Evolutionary conservation across 2,329 filamentous ascomycete species (phyloP).

Genomic region (Cladorrhinum sp.): DNA sequence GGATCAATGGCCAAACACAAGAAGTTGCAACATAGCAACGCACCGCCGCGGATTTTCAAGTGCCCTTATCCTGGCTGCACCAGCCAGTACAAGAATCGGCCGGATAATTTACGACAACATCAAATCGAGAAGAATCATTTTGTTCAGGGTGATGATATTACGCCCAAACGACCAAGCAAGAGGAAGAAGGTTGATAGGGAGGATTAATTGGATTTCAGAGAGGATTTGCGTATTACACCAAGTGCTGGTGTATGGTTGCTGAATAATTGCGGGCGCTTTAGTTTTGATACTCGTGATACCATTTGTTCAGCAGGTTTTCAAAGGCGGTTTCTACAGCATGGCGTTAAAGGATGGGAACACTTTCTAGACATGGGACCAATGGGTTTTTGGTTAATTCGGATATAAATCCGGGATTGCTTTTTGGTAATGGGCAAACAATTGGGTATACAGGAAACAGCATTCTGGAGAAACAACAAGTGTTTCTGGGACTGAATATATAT

Average conservation of each 20-base stretch:
- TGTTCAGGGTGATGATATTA: constrained; percentile 41
- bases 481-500: neutral
- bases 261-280: neutral
- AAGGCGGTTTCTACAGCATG: neutral
- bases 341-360: neutral
- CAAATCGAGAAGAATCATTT: constrained; percentile 56
- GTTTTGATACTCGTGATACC: neutral
- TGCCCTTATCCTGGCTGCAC: constrained; percentile 53
- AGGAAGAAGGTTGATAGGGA: constrained; percentile 41
- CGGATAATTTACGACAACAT: constrained; percentile 55
- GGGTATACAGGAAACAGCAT: neutral
- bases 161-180: constrained; percentile 42
- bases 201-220: neutral
- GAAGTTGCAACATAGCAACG: constrained; percentile 50
- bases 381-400: neutral
- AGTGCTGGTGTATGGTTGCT: neutral
- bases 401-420: too few species aligned
- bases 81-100: constrained; percentile 54
- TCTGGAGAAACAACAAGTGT: neutral
- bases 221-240: neutral
- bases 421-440: neutral
- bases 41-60: constrained; percentile 49
- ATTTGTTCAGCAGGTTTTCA: neutral
- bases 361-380: neutral
- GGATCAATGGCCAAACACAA: constrained; percentile 59